These are phyloP conservation scores for Bisporella sp. DNA, from an alignment of 2,329 filamentous ascomycete species.

Conservation along the genomic window DNA sequence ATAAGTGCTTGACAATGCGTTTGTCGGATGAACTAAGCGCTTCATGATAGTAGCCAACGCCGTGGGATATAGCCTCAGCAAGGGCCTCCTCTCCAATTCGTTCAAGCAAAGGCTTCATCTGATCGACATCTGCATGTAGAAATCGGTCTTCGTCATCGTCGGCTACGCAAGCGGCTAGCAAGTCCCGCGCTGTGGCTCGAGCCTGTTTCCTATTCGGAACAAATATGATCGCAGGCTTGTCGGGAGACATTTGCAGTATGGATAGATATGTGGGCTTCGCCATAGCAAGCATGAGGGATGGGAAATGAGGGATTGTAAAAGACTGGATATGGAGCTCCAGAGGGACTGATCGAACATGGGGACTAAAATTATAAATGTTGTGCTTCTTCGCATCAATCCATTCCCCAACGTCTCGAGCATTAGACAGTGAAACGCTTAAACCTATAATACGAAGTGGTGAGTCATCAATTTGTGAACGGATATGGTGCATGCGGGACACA, in stretches of 20 bases:
- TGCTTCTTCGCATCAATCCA: slow-evolving; percentile 98
- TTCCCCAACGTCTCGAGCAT: slow-evolving; percentile 88
- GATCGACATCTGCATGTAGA: slow-evolving; percentile 74
- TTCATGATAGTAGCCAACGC: slow-evolving; percentile 96
- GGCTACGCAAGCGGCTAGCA: slow-evolving; percentile 78
- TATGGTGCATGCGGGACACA: slow-evolving; percentile 96
- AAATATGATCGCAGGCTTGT: slow-evolving; percentile 87
- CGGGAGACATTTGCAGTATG: slow-evolving; percentile 78
- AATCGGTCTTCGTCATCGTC: slow-evolving; percentile 94
- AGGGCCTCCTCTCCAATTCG: slow-evolving; percentile 81
- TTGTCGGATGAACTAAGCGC: slow-evolving; percentile 84
- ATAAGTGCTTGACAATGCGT: slow-evolving; percentile 88
- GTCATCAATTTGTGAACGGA: slow-evolving; percentile 73
- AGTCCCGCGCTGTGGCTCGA: slow-evolving; percentile 75
- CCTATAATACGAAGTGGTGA: slow-evolving; percentile 81
- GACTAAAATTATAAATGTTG: slow-evolving; percentile 98
- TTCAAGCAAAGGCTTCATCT: slow-evolving; percentile 74
- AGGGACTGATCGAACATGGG: slow-evolving; percentile 79
- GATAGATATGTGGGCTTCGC: slow-evolving; percentile 87
- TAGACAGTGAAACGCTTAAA: slow-evolving; percentile 84
- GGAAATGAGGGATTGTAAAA: slow-evolving; percentile 93
- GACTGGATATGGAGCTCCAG: slow-evolving; percentile 93
- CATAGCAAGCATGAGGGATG: slow-evolving; percentile 98
- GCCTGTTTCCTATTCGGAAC: slow-evolving; percentile 92
- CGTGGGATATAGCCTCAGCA: slow-evolving; percentile 84